Conservation (phyloP, 768 basidiomycete genomes). For the Cystoderma amianthinum region DNA sequence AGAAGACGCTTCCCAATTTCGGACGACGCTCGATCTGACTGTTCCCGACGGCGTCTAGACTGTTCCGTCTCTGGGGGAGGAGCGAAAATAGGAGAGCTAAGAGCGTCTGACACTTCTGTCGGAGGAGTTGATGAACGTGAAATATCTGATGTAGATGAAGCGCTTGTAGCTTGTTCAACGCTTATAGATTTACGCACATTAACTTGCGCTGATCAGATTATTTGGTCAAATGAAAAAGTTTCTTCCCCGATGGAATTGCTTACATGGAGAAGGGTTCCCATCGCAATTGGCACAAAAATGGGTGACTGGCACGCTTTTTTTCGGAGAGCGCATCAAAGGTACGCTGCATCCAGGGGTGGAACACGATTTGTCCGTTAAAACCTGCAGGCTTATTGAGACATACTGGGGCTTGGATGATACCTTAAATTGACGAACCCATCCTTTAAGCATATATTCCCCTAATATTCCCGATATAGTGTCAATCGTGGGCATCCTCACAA, state of each 20-base stretch:
- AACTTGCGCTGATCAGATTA: too few relatives aligned
- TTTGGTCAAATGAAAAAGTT: too few relatives aligned
- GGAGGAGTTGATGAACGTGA: slow-evolving; percentile 73
- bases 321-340: slow-evolving; percentile 74
- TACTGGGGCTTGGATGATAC: neutral
- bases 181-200: too few relatives aligned
- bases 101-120: slow-evolving; percentile 61
- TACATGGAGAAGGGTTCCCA: slow-evolving; percentile 20
- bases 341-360: slow-evolving; percentile 45
- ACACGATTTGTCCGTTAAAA: slow-evolving; percentile 64
- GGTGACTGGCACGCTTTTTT: slow-evolving; percentile 30
- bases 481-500: slow-evolving; percentile 33
- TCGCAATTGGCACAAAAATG: slow-evolving; percentile 66
- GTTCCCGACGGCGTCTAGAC: slow-evolving; percentile 60
- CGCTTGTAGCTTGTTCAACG: slow-evolving; percentile 1
- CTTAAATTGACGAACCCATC: slow-evolving; percentile 55
- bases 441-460: slow-evolving; percentile 69
- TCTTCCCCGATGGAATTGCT: too few relatives aligned
- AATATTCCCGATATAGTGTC: slow-evolving; percentile 54
- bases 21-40: slow-evolving; percentile 74
- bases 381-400: slow-evolving; percentile 22
- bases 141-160: slow-evolving; percentile 40
- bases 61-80: slow-evolving; percentile 63
- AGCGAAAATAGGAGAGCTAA: slow-evolving; percentile 58
- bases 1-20: slow-evolving; percentile 75